Evolutionary conservation across 2,329 filamentous ascomycete genomes (phyloP).

Genomic region (Colletotrichum noveboracense): DNA sequence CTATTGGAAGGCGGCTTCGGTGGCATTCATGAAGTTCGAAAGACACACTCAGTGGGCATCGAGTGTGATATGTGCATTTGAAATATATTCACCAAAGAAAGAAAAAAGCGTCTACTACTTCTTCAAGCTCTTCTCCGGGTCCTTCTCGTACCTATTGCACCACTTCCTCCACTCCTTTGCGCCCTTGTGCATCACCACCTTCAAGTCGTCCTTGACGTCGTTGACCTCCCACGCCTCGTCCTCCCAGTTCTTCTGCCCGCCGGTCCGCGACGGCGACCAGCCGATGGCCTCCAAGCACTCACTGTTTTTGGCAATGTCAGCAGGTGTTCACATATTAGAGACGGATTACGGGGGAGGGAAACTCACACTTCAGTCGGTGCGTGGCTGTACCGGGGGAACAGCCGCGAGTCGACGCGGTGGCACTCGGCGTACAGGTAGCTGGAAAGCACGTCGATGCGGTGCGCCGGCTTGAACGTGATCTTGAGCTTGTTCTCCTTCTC

Average conservation of each 20-base stretch:
- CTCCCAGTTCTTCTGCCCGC: slow-evolving; percentile 16
- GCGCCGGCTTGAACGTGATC: slow-evolving; percentile 8
- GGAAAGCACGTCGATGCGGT: slow-evolving; percentile 6
- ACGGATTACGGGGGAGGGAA: not conserved
- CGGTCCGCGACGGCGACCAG: slow-evolving; percentile 1
- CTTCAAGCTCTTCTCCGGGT: slow-evolving; percentile 12
- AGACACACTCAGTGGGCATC: no score
- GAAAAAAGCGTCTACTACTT: not conserved
- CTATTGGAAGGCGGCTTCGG: no score
- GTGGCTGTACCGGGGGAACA: slow-evolving; percentile 10
- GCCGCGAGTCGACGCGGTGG: slow-evolving; percentile 4
- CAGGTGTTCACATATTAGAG: not conserved
- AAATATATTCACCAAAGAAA: not conserved
- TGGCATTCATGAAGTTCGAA: no score
- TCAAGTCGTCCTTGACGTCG: slow-evolving; percentile 14
- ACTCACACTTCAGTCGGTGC: slow-evolving; percentile 17
- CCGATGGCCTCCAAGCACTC: slow-evolving; percentile 15
- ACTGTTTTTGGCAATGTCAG: not conserved
- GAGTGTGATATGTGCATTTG: not conserved
- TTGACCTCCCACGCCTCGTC: slow-evolving; percentile 16
- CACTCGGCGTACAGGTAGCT: slow-evolving; percentile 14
- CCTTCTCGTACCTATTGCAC: slow-evolving; percentile 14
- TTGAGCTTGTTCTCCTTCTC: slow-evolving; percentile 15
- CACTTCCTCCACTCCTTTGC: slow-evolving; percentile 18
- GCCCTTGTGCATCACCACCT: slow-evolving; percentile 14